Evolutionary conservation across 1,139 yeast genomes (phyloP).

Genomic region (Saccharomycopsis crataegensis): DNA sequence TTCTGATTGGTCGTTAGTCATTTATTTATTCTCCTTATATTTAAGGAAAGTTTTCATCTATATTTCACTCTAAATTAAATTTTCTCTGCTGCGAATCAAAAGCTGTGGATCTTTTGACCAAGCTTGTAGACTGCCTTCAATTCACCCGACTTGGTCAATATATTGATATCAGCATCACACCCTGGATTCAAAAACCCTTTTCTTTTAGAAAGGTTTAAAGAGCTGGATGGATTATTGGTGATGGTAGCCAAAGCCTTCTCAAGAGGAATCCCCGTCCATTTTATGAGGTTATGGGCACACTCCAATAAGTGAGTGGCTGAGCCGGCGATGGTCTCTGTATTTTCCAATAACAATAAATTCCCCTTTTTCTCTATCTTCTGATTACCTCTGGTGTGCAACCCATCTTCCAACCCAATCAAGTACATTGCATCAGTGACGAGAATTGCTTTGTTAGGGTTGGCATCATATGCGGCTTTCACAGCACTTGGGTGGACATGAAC

Average conservation of each 20-base stretch:
- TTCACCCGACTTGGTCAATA: conserved; percentile 1
- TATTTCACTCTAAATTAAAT: no score
- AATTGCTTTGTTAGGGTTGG: conserved; percentile 49
- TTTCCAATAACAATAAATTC: conserved; percentile 40
- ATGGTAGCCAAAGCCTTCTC: conserved; percentile 51
- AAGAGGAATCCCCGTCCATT: conserved; percentile 45
- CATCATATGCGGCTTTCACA: conserved; percentile 45
- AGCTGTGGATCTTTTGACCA: conserved; percentile 1
- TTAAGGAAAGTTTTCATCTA: no score
- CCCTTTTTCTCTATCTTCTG: conserved; percentile 46
- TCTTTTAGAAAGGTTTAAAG: conserved; percentile 31
- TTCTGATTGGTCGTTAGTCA: no score
- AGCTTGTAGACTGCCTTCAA: conserved; percentile 1
- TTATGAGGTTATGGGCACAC: conserved; percentile 45
- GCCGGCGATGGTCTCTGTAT: conserved; percentile 57
- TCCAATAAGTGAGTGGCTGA: conserved; percentile 52
- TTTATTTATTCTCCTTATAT: no score
- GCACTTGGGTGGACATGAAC: conserved; percentile 57
- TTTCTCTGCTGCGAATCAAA: no score
- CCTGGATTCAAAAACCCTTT: conserved; percentile 3
- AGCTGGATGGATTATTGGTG: conserved; percentile 49
- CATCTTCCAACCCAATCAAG: conserved; percentile 45
- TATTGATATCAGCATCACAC: conserved; percentile 3
- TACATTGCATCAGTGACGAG: conserved; percentile 61
- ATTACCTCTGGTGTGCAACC: conserved; percentile 43